Conservation (phyloP, 768 basidiomycete genomes). For the Panellus pusillus region DNA sequence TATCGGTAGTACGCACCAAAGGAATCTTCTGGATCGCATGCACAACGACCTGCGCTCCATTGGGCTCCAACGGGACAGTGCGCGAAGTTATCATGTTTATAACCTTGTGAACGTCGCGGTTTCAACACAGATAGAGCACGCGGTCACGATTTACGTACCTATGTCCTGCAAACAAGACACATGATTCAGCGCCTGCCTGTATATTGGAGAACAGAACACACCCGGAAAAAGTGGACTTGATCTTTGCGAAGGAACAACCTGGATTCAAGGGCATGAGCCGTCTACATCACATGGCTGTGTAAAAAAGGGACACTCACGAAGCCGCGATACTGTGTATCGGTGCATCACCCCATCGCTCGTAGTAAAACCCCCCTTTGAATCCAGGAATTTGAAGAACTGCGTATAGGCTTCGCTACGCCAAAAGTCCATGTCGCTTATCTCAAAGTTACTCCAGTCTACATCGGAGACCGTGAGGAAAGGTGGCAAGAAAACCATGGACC, state of each 20-base stretch:
- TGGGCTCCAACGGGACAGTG: conserved; percentile 64
- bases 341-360: conserved; percentile 96
- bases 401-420: conserved; percentile 83
- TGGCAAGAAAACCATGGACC: conserved; percentile 14
- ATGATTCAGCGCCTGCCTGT: neutral
- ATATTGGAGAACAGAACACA: too few relatives aligned
- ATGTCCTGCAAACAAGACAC: neutral
- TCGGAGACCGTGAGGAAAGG: neutral
- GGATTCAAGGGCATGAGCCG: too few relatives aligned
- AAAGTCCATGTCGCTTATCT: conserved; percentile 82
- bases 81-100: conserved; percentile 77
- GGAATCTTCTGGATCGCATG: conserved; percentile 68
- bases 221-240: too few relatives aligned
- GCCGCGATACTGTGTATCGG: conserved; percentile 88
- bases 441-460: conserved; percentile 91
- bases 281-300: neutral
- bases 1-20: conserved; percentile 53
- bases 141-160: too few relatives aligned
- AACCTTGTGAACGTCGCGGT: conserved; percentile 46
- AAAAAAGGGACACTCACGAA: conserved; percentile 37
- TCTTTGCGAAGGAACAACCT: too few relatives aligned
- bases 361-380: conserved; percentile 84
- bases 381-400: conserved; percentile 82
- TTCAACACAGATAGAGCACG: neutral
- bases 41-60: conserved; percentile 63